Conservation (phyloP, 1,284 basidiomycete species). For the Rhizopogon hawkerae region DNA sequence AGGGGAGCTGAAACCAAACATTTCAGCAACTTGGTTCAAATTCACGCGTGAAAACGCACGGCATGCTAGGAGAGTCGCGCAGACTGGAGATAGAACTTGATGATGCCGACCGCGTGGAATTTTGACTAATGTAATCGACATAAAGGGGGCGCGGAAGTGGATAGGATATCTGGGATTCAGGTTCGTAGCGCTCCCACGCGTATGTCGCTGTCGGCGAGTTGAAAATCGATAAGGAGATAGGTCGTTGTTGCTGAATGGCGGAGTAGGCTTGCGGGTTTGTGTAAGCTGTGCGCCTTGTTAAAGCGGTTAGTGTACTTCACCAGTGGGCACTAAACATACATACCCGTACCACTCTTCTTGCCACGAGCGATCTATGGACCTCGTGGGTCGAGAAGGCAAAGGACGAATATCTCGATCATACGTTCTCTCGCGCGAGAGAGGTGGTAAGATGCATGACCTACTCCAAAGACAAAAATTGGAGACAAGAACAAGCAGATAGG, state of each 20-base stretch:
- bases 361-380: conserved; percentile 15
- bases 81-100: conserved; percentile 24
- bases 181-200: conserved; percentile 32
- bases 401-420: conserved; percentile 29
- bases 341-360: conserved; percentile 25
- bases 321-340: conserved; percentile 4
- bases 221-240: conserved; percentile 29
- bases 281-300: conserved; percentile 20
- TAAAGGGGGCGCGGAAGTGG: conserved; percentile 27
- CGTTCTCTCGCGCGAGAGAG: conserved; percentile 26
- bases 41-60: conserved; percentile 21
- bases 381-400: conserved; percentile 27
- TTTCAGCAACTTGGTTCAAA: conserved; percentile 12
- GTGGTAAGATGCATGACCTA: conserved; percentile 27
- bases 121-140: conserved; percentile 28
- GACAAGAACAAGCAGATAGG: background rate
- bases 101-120: conserved; percentile 26
- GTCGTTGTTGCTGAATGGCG: conserved; percentile 23
- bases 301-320: conserved; percentile 13
- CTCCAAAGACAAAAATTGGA: conserved; percentile 7
- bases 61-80: conserved; percentile 22
- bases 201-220: conserved; percentile 33
- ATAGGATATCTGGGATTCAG: conserved; percentile 30
- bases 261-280: conserved; percentile 18
- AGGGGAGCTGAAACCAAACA: conserved; percentile 21